These are phyloP conservation scores for Termitomyces sp. DNA, from an alignment of 768 basidiomycete species.

Conservation along the genomic window DNA sequence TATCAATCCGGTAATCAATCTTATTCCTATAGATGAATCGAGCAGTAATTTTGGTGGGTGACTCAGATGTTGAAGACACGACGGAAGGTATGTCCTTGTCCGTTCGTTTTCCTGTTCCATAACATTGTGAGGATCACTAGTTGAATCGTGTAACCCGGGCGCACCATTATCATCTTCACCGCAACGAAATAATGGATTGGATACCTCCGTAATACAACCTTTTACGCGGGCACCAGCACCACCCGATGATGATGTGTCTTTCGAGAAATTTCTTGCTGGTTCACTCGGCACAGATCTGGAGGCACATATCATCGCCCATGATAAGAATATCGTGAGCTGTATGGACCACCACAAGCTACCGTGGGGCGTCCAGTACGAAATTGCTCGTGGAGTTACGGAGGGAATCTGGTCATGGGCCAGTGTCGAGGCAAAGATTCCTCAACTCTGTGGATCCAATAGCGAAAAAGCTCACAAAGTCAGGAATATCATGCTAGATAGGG, in stretches of 20 bases:
- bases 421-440: constrained; percentile 22
- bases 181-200: not conserved
- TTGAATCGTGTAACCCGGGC: not conserved
- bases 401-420: constrained; percentile 36
- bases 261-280: constrained; percentile 10
- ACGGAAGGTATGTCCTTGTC: constrained; percentile 4
- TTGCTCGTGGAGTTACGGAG: constrained; percentile 30
- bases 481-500: constrained; percentile 23
- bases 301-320: constrained; percentile 28
- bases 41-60: constrained; percentile 2
- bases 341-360: constrained; percentile 32
- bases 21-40: not conserved
- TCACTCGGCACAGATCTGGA: constrained; percentile 23
- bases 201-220: not conserved
- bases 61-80: constrained; percentile 8
- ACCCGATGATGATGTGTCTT: not conserved
- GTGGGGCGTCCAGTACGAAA: constrained; percentile 44
- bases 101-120: not conserved
- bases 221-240: not conserved
- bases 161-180: not conserved
- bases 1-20: not conserved
- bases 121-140: not conserved
- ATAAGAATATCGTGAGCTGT: constrained; percentile 23
- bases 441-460: constrained; percentile 26
- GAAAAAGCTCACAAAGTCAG: constrained; percentile 26